A percentile compares a stretch with the other conserved stretches of the same genome.
Conservation (phyloP, 129 eudicot species). For the Tagetes patula region DNA sequence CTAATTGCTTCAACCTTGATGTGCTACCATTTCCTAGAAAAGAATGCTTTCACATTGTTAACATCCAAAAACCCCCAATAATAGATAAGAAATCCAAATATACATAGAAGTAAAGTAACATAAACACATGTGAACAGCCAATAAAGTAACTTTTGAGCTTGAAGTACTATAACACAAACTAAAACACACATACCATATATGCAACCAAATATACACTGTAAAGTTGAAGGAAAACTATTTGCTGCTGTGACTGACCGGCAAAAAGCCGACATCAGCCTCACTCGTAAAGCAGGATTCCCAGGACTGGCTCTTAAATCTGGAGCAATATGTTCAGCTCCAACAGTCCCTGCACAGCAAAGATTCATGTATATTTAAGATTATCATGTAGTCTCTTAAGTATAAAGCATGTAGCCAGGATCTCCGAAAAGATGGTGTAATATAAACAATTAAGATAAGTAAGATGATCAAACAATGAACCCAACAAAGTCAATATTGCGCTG, state of each 20-base stretch:
- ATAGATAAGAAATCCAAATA: constrained; percentile 5
- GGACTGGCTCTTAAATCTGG: constrained; percentile 72
- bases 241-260: constrained; percentile 91
- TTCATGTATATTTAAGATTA: constrained; percentile 12
- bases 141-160: constrained; percentile 18
- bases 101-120: not conserved
- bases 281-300: constrained; percentile 66
- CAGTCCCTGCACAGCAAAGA: constrained; percentile 57
- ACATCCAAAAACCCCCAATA: constrained; percentile 14
- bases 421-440: constrained; percentile 1
- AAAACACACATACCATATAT: constrained; percentile 63
- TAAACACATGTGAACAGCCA: not conserved
- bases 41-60: constrained; percentile 20
- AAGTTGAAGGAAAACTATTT: constrained; percentile 88
- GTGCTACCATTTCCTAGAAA: constrained; percentile 70
- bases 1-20: constrained; percentile 87
- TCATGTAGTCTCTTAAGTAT: constrained; percentile 7
- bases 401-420: constrained; percentile 1
- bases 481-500: constrained; percentile 14
- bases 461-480: constrained; percentile 2
- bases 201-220: constrained; percentile 97
- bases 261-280: constrained; percentile 74
- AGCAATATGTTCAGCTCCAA: constrained; percentile 64
- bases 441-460: constrained; percentile 17
- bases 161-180: not conserved